Percentiles rank a stretch among this genome's conserved stretches.
phyloP scores from a whole-genome alignment of 2,329 filamentous ascomycete species.

The Fusarium palustre region DNA sequence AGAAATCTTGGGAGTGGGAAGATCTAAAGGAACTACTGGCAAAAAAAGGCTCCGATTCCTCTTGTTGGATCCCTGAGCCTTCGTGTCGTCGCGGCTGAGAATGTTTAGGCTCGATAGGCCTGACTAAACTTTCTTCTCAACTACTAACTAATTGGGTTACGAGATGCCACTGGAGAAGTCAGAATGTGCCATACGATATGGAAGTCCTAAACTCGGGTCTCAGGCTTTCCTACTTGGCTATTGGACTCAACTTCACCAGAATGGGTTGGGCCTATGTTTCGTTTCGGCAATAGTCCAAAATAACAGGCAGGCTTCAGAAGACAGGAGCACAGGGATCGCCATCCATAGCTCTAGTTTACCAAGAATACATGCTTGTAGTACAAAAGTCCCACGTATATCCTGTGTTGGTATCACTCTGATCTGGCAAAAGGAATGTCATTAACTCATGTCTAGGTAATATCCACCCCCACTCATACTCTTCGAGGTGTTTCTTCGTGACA shows the following conservation, averaged over 20 bases:
- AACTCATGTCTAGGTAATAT: not conserved
- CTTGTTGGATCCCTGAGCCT: not conserved
- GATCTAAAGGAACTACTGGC: no score
- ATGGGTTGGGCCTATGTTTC: not conserved
- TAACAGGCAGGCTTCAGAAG: not conserved
- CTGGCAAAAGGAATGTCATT: not conserved
- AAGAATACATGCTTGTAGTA: not conserved
- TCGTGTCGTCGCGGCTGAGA: not conserved
- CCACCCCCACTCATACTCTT: not conserved
- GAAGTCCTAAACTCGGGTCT: not conserved
- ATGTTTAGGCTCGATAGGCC: not conserved
- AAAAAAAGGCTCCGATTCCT: rapidly evolving
- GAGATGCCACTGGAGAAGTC: not conserved
- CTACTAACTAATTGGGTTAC: not conserved
- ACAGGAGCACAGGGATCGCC: not conserved
- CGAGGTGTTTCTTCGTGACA: not conserved
- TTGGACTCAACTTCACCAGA: no score
- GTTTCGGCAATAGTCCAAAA: not conserved
- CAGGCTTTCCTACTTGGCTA: not conserved
- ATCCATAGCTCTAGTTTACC: not conserved
- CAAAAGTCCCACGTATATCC: not conserved
- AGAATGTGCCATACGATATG: not conserved
- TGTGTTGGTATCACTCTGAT: not conserved
- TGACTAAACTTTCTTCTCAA: no score
- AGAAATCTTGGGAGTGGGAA: no score